Evolutionary conservation across 2,329 filamentous ascomycete genomes (phyloP).

Genomic region (Sclerotinia sclerotiorum): DNA sequence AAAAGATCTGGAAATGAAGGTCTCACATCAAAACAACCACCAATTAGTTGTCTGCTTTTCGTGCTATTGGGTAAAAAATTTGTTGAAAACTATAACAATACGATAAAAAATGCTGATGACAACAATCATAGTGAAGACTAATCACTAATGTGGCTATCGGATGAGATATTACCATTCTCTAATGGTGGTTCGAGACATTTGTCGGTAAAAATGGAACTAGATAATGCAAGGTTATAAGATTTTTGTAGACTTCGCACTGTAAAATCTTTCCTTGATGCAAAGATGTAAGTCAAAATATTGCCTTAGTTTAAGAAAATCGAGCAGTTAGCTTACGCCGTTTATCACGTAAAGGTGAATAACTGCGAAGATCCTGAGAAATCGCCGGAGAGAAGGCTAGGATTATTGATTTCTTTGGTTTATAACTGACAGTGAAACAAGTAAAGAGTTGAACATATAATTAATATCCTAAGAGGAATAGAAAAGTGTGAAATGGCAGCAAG

Average conservation of each 20-base stretch:
- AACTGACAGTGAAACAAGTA: background rate
- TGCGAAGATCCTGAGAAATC: background rate
- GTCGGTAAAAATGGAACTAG: background rate
- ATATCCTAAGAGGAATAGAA: background rate
- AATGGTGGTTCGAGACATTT: too few species aligned
- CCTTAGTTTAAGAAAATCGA: background rate
- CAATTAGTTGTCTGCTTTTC: too few species aligned
- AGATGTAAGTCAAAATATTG: background rate
- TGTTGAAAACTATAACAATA: too few species aligned
- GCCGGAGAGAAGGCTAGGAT: background rate
- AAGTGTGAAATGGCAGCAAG: background rate
- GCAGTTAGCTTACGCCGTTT: background rate
- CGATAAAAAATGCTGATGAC: background rate
- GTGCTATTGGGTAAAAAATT: fast-evolving
- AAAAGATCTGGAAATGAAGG: background rate
- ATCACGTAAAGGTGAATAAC: background rate
- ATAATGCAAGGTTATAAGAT: too few species aligned
- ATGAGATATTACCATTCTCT: background rate
- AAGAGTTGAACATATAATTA: background rate
- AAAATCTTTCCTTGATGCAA: background rate
- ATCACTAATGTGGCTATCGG: background rate
- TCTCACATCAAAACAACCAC: background rate
- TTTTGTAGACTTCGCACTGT: background rate
- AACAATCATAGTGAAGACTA: background rate
- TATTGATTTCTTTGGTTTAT: background rate